These are phyloP conservation scores for Proliferodiscus dingleyae DNA, from an alignment of 2,329 filamentous ascomycete species.

Conservation along the genomic window DNA sequence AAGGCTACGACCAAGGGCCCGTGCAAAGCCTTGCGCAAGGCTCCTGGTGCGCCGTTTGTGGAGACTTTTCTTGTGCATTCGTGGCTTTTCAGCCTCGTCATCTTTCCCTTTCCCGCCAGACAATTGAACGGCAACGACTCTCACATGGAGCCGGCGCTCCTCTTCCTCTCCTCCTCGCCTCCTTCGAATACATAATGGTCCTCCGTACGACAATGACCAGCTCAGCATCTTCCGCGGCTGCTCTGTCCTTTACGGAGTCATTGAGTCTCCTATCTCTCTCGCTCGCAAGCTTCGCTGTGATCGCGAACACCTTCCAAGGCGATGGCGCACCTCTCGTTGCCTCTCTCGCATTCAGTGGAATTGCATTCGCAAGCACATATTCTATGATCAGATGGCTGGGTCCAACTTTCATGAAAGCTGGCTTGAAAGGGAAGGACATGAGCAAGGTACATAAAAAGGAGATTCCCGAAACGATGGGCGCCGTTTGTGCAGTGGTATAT, in stretches of 20 bases:
- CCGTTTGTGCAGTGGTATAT: constrained; percentile 88
- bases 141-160: constrained; percentile 3
- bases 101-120: not conserved
- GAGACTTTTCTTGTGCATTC: constrained; percentile 4
- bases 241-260: constrained; percentile 50
- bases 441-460: constrained; percentile 70
- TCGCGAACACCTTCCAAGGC: constrained; percentile 75
- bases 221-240: constrained; percentile 15
- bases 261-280: constrained; percentile 57
- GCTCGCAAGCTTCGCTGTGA: constrained; percentile 64
- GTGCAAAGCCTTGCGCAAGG: constrained; percentile 6
- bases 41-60: not conserved
- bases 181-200: constrained; percentile 3
- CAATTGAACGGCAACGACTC: not conserved
- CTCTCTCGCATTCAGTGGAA: constrained; percentile 77
- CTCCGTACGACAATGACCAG: constrained; percentile 8
- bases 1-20: too few relatives aligned
- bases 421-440: constrained; percentile 85
- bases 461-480: constrained; percentile 95
- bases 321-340: constrained; percentile 85
- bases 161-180: not conserved
- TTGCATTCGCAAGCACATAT: constrained; percentile 78
- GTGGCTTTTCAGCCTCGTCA: constrained; percentile 11
- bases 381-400: constrained; percentile 92
- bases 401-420: constrained; percentile 79